Evolutionary conservation across 1,284 basidiomycete genomes (phyloP).

Genomic region (Cerioporus squamosus): DNA sequence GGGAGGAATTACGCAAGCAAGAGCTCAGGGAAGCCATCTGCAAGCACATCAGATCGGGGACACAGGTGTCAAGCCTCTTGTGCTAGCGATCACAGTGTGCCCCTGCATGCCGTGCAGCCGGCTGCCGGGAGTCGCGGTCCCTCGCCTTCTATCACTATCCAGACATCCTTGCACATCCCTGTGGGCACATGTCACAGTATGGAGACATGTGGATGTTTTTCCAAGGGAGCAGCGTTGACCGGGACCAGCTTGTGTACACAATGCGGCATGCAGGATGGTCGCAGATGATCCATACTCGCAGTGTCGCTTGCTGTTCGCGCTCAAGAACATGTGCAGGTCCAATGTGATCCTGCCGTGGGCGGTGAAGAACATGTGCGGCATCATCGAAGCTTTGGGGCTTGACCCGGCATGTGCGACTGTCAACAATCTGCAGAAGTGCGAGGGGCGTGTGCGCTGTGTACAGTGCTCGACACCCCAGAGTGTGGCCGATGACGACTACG

Average conservation of each 20-base stretch:
- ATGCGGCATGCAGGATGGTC: background rate
- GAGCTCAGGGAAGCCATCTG: background rate
- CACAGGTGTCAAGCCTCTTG: background rate
- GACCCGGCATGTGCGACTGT: background rate
- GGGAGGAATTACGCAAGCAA: background rate
- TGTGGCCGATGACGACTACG: background rate
- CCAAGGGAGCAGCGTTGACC: background rate
- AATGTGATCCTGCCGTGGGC: background rate
- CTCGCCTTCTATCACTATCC: background rate
- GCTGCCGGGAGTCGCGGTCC: too few species aligned
- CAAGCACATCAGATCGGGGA: background rate
- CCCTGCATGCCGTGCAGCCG: background rate
- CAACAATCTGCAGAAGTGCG: background rate
- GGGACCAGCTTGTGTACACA: too few species aligned
- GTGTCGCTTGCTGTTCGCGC: background rate
- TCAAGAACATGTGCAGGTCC: background rate
- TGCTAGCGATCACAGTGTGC: slow-evolving; percentile 1
- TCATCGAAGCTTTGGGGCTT: slow-evolving; percentile 3
- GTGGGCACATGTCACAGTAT: background rate
- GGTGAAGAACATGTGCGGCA: background rate
- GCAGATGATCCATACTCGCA: background rate
- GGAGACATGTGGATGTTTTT: background rate
- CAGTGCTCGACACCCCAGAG: background rate
- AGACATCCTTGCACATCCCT: background rate
- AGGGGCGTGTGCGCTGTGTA: background rate